Conservation (phyloP, 495 filamentous ascomycete species). For the Penicillium herquei region DNA sequence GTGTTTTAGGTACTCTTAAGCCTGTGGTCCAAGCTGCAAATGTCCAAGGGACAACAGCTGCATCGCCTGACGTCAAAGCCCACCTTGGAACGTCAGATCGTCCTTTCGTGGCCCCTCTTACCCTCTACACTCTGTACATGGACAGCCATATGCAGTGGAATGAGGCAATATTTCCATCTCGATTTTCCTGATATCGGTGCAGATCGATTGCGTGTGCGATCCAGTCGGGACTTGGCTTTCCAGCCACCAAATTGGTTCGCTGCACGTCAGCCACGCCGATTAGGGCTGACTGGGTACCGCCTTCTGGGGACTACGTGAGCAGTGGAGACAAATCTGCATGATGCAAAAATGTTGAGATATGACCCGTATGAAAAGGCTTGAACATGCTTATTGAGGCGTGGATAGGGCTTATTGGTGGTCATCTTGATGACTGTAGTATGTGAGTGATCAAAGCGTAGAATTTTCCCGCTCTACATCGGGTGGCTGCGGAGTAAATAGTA, state of each 20-base stretch:
- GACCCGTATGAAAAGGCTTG: background rate
- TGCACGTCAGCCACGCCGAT: conserved; percentile 11
- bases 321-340: conserved; percentile 1
- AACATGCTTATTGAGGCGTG: background rate
- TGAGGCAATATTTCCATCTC: conserved; percentile 6
- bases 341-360: conserved; percentile 1
- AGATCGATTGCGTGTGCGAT: conserved; percentile 6
- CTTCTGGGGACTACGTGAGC: background rate
- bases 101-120: conserved; percentile 6
- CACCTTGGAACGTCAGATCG: background rate
- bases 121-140: background rate
- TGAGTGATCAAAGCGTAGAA: too few relatives aligned
- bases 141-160: background rate
- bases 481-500: too few relatives aligned
- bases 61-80: conserved; percentile 19
- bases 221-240: conserved; percentile 9
- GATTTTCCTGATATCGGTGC: background rate
- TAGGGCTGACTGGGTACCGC: background rate
- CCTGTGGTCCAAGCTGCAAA: too few relatives aligned
- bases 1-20: too few relatives aligned
- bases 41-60: too few relatives aligned
- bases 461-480: too few relatives aligned
- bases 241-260: conserved; percentile 11
- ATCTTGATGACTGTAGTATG: too few relatives aligned
- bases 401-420: background rate